phyloP scores from a whole-genome alignment of 2,329 filamentous ascomycete species.

The Colletotrichum coccodes region DNA sequence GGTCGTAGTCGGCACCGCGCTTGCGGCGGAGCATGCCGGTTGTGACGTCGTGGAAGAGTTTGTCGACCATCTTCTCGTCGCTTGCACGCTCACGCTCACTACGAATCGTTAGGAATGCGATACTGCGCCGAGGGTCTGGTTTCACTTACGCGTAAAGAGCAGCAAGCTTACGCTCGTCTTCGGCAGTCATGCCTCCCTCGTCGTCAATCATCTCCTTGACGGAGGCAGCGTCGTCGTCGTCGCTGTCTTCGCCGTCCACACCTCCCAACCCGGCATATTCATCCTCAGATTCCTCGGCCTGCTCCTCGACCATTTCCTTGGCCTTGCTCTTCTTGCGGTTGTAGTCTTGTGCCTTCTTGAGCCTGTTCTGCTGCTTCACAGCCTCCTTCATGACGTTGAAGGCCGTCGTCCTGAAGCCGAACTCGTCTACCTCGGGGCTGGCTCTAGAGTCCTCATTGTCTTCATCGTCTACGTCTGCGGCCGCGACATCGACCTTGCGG shows the following conservation, averaged over 20 bases:
- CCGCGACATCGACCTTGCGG: slow-evolving; percentile 52
- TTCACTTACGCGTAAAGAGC: slow-evolving; percentile 87
- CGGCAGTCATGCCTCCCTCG: slow-evolving; percentile 73
- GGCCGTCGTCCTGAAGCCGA: slow-evolving; percentile 57
- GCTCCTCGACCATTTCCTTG: slow-evolving; percentile 88
- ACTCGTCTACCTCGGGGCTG: slow-evolving; percentile 42
- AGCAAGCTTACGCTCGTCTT: slow-evolving; percentile 83
- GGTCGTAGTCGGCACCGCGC: slow-evolving; percentile 81
- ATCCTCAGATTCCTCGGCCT: slow-evolving; percentile 97
- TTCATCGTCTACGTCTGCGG: slow-evolving; percentile 52
- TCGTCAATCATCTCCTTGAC: slow-evolving; percentile 93
- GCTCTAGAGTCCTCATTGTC: slow-evolving; percentile 41
- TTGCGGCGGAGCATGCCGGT: slow-evolving; percentile 88
- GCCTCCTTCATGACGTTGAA: slow-evolving; percentile 79
- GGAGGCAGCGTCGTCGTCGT: slow-evolving; percentile 76
- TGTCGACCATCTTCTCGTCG: slow-evolving; percentile 89
- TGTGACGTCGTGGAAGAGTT: slow-evolving; percentile 92
- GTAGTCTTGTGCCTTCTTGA: slow-evolving; percentile 65
- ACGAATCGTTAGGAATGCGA: slow-evolving; percentile 23
- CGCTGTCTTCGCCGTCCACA: slow-evolving; percentile 85
- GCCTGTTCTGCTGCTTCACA: slow-evolving; percentile 65
- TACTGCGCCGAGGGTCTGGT: background rate
- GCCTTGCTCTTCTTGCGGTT: slow-evolving; percentile 90
- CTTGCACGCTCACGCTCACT: slow-evolving; percentile 82
- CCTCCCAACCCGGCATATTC: slow-evolving; percentile 96